These are phyloP conservation scores for Neophaeococcomyces aloes DNA, from an alignment of 2,329 filamentous ascomycete species.

Conservation along the genomic window DNA sequence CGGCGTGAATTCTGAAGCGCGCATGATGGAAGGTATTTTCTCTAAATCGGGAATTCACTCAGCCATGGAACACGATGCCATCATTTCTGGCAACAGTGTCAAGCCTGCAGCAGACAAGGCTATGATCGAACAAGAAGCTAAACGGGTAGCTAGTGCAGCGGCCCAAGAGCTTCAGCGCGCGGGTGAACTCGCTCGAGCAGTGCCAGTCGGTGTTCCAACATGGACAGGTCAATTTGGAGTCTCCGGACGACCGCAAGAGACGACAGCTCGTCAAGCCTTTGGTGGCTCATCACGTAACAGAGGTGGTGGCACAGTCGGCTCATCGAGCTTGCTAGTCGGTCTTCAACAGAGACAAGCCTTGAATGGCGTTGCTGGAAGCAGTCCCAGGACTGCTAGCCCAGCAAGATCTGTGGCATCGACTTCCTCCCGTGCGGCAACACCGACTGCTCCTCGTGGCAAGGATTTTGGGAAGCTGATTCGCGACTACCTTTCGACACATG, in stretches of 20 bases:
- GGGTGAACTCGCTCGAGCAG: conserved; percentile 57
- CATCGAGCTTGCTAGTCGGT: conserved; percentile 44
- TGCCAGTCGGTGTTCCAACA: conserved; percentile 76
- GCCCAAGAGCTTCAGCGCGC: conserved; percentile 65
- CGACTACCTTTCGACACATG: conserved; percentile 66
- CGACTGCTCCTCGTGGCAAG: conserved; percentile 36
- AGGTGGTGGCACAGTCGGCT: conserved; percentile 23
- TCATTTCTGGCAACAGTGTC: conserved; percentile 57
- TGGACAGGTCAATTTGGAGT: conserved; percentile 84
- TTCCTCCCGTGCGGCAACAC: conserved; percentile 21
- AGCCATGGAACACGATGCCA: conserved; percentile 87
- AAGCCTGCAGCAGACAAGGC: conserved; percentile 62
- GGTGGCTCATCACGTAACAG: conserved; percentile 19
- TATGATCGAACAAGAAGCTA: conserved; percentile 73
- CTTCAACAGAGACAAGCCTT: conserved; percentile 47
- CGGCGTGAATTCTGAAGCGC: conserved; percentile 47
- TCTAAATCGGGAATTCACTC: conserved; percentile 75
- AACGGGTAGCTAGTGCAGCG: conserved; percentile 65
- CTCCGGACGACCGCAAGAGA: conserved; percentile 57
- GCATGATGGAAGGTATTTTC: conserved; percentile 82
- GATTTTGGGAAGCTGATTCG: conserved; percentile 65
- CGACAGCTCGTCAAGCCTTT: conserved; percentile 37
- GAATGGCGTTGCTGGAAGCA: conserved; percentile 9
- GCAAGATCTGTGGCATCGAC: conserved; percentile 18
- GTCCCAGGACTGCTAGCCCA: conserved; percentile 17